Evolutionary conservation across 768 basidiomycete species (phyloP), one percentile per base, ranked within the genome.

Genomic region (Artomyces pyxidatus): DNA sequence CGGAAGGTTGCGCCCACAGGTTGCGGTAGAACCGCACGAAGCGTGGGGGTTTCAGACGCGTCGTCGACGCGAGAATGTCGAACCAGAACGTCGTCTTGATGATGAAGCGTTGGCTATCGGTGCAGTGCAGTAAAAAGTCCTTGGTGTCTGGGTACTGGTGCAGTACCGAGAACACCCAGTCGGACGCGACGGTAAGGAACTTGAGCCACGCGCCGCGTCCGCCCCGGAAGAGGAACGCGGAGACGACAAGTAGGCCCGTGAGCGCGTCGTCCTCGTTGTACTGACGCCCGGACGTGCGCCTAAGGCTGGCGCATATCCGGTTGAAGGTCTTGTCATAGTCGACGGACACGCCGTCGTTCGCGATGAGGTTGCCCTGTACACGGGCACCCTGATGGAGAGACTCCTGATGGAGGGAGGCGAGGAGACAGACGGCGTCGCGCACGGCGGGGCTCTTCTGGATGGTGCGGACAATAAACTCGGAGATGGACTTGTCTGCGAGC

Each of bases 51-150:
- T 72, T 57, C 53, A 73, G 69, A n/a, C 76, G 80, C n/a, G 87
- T 86, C 44, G 83, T 75, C 1, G 83, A 79, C 6, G 85, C 87
- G 45, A 90, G 73, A 29, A 90, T 85, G 61, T 91, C 88, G 63
- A 90, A 88, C 88, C 88, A 91, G 48, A 90, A 80, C 14, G 85
- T 80, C 23, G 88, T 84, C 64, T 88, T 88, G 66, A 89, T 74
- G 61, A 90, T 81, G 65, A 89, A 89, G 30, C 67, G 76, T 63
- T 69, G 73, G 66, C 69, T 78, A 71, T 70, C 73, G 19, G 60
- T 54, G 56, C 75, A 79, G 14, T 53, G 48, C 28, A 68, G 50
- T 11, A 86, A 70, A 6, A 73, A 72, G 42, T 71, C 69, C 46
- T 67, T 65, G 8, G 75, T 71, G 4, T 50, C 57, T 14, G 61